phyloP scores from a whole-genome alignment of 2,329 filamentous ascomycete genomes.

The Byssochlamys sp. region DNA sequence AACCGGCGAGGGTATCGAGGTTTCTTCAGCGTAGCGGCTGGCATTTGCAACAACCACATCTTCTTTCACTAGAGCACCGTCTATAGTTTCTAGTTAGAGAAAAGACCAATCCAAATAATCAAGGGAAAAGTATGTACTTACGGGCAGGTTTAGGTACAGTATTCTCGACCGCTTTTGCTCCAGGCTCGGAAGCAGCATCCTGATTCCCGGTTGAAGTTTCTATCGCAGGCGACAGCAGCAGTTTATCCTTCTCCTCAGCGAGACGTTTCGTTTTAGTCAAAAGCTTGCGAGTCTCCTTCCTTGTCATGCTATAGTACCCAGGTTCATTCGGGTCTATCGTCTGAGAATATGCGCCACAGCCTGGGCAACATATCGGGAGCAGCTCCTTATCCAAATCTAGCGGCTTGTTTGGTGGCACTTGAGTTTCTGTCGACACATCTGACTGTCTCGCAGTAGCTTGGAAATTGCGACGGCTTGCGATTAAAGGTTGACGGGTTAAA shows the following conservation, averaged over 20 bases:
- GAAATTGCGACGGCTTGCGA: neutral
- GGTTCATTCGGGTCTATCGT: slow-evolving; percentile 45
- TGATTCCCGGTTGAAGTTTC: neutral
- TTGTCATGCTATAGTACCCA: slow-evolving; percentile 47
- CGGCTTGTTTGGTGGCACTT: slow-evolving; percentile 5
- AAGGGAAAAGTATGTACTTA: neutral
- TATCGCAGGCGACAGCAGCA: neutral
- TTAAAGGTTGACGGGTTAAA: slow-evolving; percentile 1
- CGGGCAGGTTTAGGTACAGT: neutral
- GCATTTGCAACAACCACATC: slow-evolving; percentile 10
- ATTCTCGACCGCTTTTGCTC: slow-evolving; percentile 1
- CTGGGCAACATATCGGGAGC: slow-evolving; percentile 49
- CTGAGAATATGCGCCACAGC: slow-evolving; percentile 54
- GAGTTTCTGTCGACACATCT: neutral
- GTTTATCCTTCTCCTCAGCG: slow-evolving; percentile 4
- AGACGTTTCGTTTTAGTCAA: slow-evolving; percentile 13
- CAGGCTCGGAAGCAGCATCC: slow-evolving; percentile 8
- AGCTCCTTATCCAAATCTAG: slow-evolving; percentile 9
- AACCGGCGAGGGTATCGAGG: slow-evolving; percentile 29
- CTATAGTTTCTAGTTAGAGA: neutral
- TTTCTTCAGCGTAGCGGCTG: slow-evolving; percentile 10
- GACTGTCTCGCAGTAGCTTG: neutral
- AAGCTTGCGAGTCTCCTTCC: slow-evolving; percentile 38
- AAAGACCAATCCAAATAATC: neutral
- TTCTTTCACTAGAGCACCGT: slow-evolving; percentile 6